Conservation (phyloP, 495 filamentous ascomycete species). For the Sabuloglossum arenarium region DNA sequence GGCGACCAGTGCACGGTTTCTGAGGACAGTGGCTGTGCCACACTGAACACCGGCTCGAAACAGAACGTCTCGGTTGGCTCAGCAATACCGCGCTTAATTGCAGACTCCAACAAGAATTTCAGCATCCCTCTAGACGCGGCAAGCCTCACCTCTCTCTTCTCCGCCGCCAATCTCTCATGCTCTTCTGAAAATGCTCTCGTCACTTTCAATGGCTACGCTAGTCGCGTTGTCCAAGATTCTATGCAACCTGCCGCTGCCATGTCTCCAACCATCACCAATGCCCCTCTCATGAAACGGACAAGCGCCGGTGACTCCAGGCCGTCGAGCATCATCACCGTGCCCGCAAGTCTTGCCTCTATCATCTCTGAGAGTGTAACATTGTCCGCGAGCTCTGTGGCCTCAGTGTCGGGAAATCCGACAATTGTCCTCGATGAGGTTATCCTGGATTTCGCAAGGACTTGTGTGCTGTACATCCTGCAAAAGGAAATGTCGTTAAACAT, state of each 20-base stretch:
- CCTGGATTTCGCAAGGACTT: slow-evolving; percentile 45
- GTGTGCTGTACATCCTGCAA: slow-evolving; percentile 41
- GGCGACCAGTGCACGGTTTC: slow-evolving; percentile 47
- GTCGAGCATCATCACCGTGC: not conserved
- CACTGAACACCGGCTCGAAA: slow-evolving; percentile 28
- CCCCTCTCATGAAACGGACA: slow-evolving; percentile 4
- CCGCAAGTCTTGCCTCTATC: not conserved
- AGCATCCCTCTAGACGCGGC: slow-evolving; percentile 47
- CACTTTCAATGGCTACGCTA: slow-evolving; percentile 44
- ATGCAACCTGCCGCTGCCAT: not conserved
- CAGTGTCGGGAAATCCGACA: not conserved
- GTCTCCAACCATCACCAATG: slow-evolving; percentile 1
- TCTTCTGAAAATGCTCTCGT: slow-evolving; percentile 68
- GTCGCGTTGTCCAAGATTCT: not conserved
- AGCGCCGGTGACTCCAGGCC: not conserved
- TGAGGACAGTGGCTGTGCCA: slow-evolving; percentile 49
- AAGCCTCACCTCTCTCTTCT: slow-evolving; percentile 56
- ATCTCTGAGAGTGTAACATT: not conserved
- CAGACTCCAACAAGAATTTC: slow-evolving; percentile 42
- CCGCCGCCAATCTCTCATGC: slow-evolving; percentile 50
- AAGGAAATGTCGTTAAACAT: slow-evolving; percentile 22
- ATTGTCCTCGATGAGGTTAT: slow-evolving; percentile 20
- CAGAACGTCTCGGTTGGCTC: slow-evolving; percentile 61
- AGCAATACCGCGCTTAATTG: slow-evolving; percentile 51
- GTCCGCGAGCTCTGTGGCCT: not conserved